phyloP scores from a whole-genome alignment of 768 basidiomycete species.

The Auricularia cornea region DNA sequence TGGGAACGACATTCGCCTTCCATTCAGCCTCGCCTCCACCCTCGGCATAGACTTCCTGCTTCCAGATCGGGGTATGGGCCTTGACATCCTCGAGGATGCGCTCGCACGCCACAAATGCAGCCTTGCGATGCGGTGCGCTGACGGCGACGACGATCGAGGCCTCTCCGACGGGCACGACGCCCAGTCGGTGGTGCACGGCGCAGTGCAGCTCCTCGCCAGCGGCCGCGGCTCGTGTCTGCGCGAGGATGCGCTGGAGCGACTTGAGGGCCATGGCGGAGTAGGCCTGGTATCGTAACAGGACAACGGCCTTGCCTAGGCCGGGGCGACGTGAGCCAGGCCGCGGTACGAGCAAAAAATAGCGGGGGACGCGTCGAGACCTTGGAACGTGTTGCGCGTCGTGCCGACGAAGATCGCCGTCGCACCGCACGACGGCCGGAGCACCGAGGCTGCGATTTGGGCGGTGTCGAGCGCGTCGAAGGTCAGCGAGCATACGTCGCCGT shows the following conservation, averaged over 20 bases:
- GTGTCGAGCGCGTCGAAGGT: slow-evolving; percentile 53
- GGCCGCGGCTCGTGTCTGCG: slow-evolving; percentile 25
- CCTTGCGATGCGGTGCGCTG: slow-evolving; percentile 74
- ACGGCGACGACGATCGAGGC: slow-evolving; percentile 82
- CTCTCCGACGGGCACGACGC: slow-evolving; percentile 67
- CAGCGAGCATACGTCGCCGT: slow-evolving; percentile 35
- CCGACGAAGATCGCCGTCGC: slow-evolving; percentile 74
- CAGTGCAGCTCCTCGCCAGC: slow-evolving; percentile 39
- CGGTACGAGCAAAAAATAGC: background rate
- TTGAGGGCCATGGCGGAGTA: slow-evolving; percentile 75
- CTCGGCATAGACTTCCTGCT: slow-evolving; percentile 72
- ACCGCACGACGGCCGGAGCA: slow-evolving; percentile 56
- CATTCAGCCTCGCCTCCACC: slow-evolving; percentile 58
- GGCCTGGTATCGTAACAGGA: slow-evolving; percentile 72
- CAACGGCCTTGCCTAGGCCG: slow-evolving; percentile 50
- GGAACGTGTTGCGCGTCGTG: slow-evolving; percentile 78
- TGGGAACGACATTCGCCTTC: slow-evolving; percentile 50
- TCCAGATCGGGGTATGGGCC: slow-evolving; percentile 80
- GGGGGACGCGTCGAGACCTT: slow-evolving; percentile 35
- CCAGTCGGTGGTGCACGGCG: slow-evolving; percentile 68
- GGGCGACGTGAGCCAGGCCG: slow-evolving; percentile 1
- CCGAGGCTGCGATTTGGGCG: slow-evolving; percentile 49
- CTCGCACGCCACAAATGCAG: slow-evolving; percentile 74
- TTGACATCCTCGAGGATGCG: slow-evolving; percentile 83
- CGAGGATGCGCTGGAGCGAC: slow-evolving; percentile 58